Base-by-base conservation (phyloP, 345 rosid species). In the Bruguiera gymnorhiza region DNA sequence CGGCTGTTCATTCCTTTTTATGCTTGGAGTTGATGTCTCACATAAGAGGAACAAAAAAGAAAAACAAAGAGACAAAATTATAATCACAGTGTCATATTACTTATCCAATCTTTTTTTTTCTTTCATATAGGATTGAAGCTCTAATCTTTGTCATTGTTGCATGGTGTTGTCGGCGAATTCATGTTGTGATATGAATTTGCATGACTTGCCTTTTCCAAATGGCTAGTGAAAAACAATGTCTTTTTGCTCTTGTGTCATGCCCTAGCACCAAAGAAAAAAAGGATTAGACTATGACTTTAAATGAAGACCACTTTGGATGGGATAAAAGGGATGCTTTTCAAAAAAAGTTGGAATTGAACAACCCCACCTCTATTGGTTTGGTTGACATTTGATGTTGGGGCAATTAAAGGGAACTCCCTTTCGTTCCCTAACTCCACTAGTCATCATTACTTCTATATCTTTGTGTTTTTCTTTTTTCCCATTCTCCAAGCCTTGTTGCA, bases 341-440 rank as follows among this genome's bases (percentile, higher is more conserved):
- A 63, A 37, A 1, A 60, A 64, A 69, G 36, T 50, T 48, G 69
- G 70, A 29, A 20, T 65, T 61, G 52, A 54, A 63, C 19, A 50
- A 53, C 1, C 56, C 66, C 77, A 69, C 63, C 76, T 71, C 56
- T 31, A 43, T 34, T 69, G 26, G 62, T 50, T 72, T 69, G 59
- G 76, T 71, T 74, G 76, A 74, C 76, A 67, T 63, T 71, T 70
- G 67, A 53, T 5, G n/a, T 27, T 18, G 27, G 53, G 21, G 18
- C 13, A 8, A 55, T 65, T 65, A 61, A 75, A 79, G 78, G 51
- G 60, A 13, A 55, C 70, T n/a, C 34, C 71, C 58, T 71, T 63
- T 71, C 37, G 34, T 46, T 52, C 37, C n/a, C 6, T 20, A 63
- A 30, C 36, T 67, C 23, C 18, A 6, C 9, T 50, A 36, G 11